A percentile compares a stretch with the other conserved stretches of the same genome.
Evolutionary conservation across 148 eudicot genomes (phyloP).

Genomic region (Fagopyrum esculentum): DNA sequence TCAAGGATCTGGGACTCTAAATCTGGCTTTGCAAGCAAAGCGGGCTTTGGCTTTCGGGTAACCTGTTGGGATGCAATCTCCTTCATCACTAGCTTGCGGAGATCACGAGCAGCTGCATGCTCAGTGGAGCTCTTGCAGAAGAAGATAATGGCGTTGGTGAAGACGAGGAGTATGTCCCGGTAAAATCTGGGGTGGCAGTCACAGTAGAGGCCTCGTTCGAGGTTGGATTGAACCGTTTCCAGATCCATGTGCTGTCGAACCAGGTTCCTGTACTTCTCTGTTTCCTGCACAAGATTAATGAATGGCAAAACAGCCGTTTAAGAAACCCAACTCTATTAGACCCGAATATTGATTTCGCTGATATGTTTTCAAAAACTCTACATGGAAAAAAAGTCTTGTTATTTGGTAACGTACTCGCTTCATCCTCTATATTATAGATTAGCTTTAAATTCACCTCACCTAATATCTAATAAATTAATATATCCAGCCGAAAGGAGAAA

Average conservation of each 20-base stretch:
- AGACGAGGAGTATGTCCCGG: slow-evolving; percentile 52
- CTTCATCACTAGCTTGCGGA: slow-evolving; percentile 27
- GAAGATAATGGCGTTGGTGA: slow-evolving; percentile 43
- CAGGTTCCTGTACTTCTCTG: slow-evolving; percentile 30
- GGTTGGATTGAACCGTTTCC: slow-evolving; percentile 30
- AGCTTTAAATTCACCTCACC: too few relatives aligned
- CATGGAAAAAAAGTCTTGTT: too few relatives aligned
- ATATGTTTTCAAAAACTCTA: too few relatives aligned
- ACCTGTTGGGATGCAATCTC: not conserved
- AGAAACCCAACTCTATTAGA: too few relatives aligned
- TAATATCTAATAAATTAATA: too few relatives aligned
- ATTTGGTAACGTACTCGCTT: too few relatives aligned
- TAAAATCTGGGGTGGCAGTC: slow-evolving; percentile 35
- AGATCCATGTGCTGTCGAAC: slow-evolving; percentile 53
- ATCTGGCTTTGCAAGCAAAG: slow-evolving; percentile 12
- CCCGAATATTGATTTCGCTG: too few relatives aligned
- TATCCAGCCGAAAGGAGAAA: too few relatives aligned
- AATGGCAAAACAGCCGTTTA: too few relatives aligned
- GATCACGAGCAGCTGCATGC: slow-evolving; percentile 36
- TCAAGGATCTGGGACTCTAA: not conserved
- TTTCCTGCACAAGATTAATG: slow-evolving; percentile 28
- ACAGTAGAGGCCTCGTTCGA: slow-evolving; percentile 41
- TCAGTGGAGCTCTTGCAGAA: slow-evolving; percentile 38
- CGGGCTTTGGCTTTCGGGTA: slow-evolving; percentile 13
- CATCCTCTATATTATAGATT: too few relatives aligned